Conservation (phyloP, 192 early-diverging fungal genomes). For the Allomyces javanicus region DNA sequence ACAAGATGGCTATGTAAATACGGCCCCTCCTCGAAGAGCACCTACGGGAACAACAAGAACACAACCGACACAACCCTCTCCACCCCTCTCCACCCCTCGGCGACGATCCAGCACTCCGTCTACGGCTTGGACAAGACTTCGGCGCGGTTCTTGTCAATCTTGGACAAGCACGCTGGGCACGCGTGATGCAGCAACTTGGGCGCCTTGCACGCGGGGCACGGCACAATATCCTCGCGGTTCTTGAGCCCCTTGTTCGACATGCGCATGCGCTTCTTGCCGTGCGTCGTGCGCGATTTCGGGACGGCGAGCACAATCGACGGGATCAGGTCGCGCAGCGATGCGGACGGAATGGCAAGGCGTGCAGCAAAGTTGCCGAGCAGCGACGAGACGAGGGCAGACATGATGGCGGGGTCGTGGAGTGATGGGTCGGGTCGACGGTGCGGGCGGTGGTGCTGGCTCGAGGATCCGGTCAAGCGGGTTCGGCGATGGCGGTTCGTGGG, state of each 20-base stretch:
- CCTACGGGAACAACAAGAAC: no score
- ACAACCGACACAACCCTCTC: no score
- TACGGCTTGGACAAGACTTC: not conserved
- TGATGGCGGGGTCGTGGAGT: no score
- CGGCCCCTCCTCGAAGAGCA: no score
- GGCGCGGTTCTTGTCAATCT: not conserved
- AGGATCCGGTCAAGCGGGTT: no score
- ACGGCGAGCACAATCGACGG: conserved; percentile 55
- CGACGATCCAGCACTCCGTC: not conserved
- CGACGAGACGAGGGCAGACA: no score
- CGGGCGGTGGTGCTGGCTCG: no score
- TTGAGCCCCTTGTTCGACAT: conserved; percentile 55
- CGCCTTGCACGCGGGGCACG: conserved; percentile 59
- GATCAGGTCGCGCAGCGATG: conserved; percentile 21
- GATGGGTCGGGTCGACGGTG: no score
- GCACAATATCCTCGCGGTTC: conserved; percentile 41
- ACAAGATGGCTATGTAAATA: no score
- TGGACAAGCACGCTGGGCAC: conserved; percentile 42
- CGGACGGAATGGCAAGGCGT: not conserved
- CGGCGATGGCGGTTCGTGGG: no score
- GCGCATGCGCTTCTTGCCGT: conserved; percentile 73
- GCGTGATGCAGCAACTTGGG: conserved; percentile 54
- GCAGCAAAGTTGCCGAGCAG: no score
- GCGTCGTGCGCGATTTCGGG: conserved; percentile 84
- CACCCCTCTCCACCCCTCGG: no score